These are phyloP conservation scores for Saccharomyces hybrid DNA, from an alignment of 1,139 yeast species.

Conservation along the genomic window DNA sequence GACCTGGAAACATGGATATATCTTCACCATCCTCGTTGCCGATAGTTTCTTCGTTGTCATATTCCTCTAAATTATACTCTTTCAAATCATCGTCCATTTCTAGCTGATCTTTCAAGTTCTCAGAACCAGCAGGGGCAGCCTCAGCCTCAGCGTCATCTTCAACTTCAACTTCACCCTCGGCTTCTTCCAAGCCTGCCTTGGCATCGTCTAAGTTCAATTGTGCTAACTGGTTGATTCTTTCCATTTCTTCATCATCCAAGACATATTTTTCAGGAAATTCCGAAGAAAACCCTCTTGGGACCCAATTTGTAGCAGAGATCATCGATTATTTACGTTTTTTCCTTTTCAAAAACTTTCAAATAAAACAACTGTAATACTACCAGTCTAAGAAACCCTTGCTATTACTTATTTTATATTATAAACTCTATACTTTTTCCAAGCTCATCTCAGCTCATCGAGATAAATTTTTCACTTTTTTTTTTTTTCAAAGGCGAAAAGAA, in stretches of 20 bases:
- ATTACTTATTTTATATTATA: not conserved
- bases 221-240: conserved; percentile 79
- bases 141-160: conserved; percentile 24
- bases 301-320: conserved; percentile 94
- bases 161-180: conserved; percentile 19
- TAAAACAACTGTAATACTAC: not conserved
- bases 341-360: not conserved
- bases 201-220: conserved; percentile 74
- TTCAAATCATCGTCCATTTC: conserved; percentile 77
- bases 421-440: not conserved
- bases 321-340: conserved; percentile 32
- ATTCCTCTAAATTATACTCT: conserved; percentile 78
- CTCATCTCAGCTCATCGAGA: conserved; percentile 12
- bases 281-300: conserved; percentile 90
- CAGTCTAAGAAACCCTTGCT: not conserved
- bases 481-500: not conserved
- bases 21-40: conserved; percentile 38
- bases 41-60: conserved; percentile 57
- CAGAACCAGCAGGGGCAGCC: conserved; percentile 4
- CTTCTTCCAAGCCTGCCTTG: conserved; percentile 46
- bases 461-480: conserved; percentile 1
- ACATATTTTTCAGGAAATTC: conserved; percentile 89
- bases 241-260: conserved; percentile 86
- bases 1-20: conserved; percentile 64
- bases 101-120: conserved; percentile 41